Evolutionary conservation across 75 land plant genomes (phyloP), one percentile per base, ranked within the genome.

Genomic region (Larix kaempferi): DNA sequence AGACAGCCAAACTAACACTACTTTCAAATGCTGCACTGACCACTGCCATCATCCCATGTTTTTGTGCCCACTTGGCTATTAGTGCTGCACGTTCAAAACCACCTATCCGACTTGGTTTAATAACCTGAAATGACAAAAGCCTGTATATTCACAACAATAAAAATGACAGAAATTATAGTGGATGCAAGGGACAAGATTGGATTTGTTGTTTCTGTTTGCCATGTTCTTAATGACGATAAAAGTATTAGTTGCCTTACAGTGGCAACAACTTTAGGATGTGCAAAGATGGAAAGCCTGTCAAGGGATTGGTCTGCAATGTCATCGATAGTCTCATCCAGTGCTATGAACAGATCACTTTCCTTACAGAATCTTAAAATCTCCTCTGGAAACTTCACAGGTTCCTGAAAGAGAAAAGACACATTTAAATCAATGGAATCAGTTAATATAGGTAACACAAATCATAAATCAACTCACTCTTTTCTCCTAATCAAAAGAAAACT

Each of bases 1-100:
- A 98, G 26, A 85, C 83, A 58, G 96, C 77, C 66, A 98, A 84
- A 78, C 89, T 77, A 22, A 95, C 59, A 59, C 93, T 84, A 74
- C 93, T 93, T 79, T 98, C 99, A 90, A 95, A 98, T 52, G 96
- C 89, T 69, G 93, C 75, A 82, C 99, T 98, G 59, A 98, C 74
- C 29, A 98, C 86, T 54, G 89, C 89, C 80, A 87, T 82, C 78
- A 91, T 93, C 7, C 86, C 94, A 55, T 88, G 85, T 57, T 73
- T 78, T 25, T 90, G 91, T 29, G 96, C 96, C 94, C 95, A 91
- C 56, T 78, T 71, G 56, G 96, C 96, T 41, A 98, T 78, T 6
- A 80, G 27, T 49, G 87, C 81, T 58, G 98, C 93, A 74, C 82
- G 90, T 75, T 98, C 99, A 89, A 98, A 93, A 52, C 99, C 99